Percentiles rank a stretch among this genome's conserved stretches.
phyloP scores from a whole-genome alignment of 352 stramenopile species.

The Globisporangium parvum region DNA sequence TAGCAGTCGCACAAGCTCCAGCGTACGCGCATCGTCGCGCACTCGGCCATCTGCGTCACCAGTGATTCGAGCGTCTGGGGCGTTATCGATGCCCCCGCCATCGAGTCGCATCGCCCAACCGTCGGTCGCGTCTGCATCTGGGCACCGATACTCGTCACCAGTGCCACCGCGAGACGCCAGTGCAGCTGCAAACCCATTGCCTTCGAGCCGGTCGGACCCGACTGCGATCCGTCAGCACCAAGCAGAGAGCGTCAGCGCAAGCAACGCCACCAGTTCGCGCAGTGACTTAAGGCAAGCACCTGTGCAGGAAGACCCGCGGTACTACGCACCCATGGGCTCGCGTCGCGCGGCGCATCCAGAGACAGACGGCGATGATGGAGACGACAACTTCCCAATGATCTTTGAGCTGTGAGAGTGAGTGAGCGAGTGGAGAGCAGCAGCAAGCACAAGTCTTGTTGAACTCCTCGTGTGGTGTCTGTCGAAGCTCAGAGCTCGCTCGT shows the following conservation, averaged over 20 bases:
- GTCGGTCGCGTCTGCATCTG: conserved; percentile 1
- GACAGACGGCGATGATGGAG: conserved; percentile 3
- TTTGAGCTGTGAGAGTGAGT: conserved; percentile 8
- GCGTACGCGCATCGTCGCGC: not conserved
- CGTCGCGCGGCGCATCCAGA: not conserved
- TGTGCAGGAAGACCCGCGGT: conserved; percentile 3
- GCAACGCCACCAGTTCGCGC: not conserved
- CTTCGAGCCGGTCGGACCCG: conserved; percentile 12
- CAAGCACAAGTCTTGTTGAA: not conserved
- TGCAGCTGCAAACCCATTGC: conserved; percentile 1
- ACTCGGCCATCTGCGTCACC: not conserved
- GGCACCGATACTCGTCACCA: conserved; percentile 12
- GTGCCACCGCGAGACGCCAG: conserved; percentile 4
- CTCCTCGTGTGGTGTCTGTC: not conserved
- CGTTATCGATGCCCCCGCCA: conserved; percentile 5
- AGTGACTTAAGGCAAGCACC: not conserved
- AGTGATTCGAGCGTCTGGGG: not conserved
- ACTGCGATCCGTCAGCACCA: conserved; percentile 10
- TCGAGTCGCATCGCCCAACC: conserved; percentile 10
- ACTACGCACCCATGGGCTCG: conserved; percentile 4
- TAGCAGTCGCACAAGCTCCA: conserved; percentile 3
- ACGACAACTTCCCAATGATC: conserved; percentile 5
- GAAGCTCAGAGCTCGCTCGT: no score
- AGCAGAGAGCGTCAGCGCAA: conserved; percentile 1
- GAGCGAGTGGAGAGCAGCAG: not conserved